These are phyloP conservation scores for Ophiostoma piceae DNA, from an alignment of 2,329 filamentous ascomycete genomes.

Conservation along the genomic window DNA sequence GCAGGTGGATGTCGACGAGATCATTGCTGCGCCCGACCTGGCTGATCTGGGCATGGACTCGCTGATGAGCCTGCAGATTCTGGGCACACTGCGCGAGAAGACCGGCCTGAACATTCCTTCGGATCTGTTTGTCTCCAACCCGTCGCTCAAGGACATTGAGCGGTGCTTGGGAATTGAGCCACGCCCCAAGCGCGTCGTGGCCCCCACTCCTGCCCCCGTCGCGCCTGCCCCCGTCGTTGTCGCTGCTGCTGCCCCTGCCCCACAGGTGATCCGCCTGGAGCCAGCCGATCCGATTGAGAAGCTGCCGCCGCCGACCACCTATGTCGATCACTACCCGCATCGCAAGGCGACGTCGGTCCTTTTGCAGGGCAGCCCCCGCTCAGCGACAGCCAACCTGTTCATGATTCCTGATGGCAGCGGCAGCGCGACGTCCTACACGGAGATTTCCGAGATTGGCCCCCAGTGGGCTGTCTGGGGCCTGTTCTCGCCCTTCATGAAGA, in stretches of 20 bases:
- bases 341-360: slow-evolving; percentile 46
- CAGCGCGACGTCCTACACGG: slow-evolving; percentile 62
- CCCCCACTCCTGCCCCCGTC: slow-evolving; percentile 26
- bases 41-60: slow-evolving; percentile 57
- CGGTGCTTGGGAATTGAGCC: slow-evolving; percentile 53
- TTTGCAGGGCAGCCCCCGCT: slow-evolving; percentile 48
- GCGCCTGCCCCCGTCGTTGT: slow-evolving; percentile 23
- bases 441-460: slow-evolving; percentile 48
- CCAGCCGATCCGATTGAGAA: slow-evolving; percentile 41
- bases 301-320: slow-evolving; percentile 36
- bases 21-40: slow-evolving; percentile 49
- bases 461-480: slow-evolving; percentile 50
- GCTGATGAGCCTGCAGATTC: slow-evolving; percentile 52
- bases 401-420: slow-evolving; percentile 53
- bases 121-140: slow-evolving; percentile 57
- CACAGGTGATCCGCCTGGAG: slow-evolving; percentile 28
- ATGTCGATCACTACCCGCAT: slow-evolving; percentile 44
- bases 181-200: slow-evolving; percentile 29
- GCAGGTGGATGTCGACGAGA: slow-evolving; percentile 62
- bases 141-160: slow-evolving; percentile 61
- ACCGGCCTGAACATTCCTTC: slow-evolving; percentile 50
- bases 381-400: slow-evolving; percentile 46
- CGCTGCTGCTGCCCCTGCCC: slow-evolving; percentile 26
- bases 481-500: slow-evolving; percentile 68
- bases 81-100: slow-evolving; percentile 51